Conservation (phyloP, 805 yeast species). For the Pichia deserticola region DNA sequence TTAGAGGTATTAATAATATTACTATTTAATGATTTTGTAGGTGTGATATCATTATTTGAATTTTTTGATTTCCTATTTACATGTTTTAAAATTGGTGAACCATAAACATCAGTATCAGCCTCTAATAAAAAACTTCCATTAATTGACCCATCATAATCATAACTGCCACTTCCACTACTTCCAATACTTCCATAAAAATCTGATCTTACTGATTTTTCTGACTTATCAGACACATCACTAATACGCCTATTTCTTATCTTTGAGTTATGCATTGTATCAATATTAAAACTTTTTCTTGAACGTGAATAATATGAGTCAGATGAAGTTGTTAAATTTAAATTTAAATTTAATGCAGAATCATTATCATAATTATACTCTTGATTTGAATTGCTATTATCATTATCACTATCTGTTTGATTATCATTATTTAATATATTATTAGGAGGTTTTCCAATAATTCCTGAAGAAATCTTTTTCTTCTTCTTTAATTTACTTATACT, state of each 20-base stretch:
- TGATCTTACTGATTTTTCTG: conserved; percentile 8
- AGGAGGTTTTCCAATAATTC: no score
- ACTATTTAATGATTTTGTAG: not conserved
- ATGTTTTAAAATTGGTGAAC: conserved; percentile 14
- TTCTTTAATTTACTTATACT: no score
- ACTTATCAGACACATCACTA: conserved; percentile 22
- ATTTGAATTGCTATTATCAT: not conserved
- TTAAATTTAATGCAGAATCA: not conserved
- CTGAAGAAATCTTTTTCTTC: no score
- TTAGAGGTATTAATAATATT: not conserved
- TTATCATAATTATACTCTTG: not conserved
- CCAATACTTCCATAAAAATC: conserved; percentile 5
- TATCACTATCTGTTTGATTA: not conserved
- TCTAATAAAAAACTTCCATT: conserved; percentile 9
- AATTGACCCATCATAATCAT: not conserved
- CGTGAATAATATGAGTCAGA: conserved; percentile 30
- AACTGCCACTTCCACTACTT: not conserved
- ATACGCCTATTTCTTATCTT: conserved; percentile 12
- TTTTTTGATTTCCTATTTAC: conserved; percentile 5
- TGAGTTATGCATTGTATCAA: not conserved
- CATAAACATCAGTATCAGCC: conserved; percentile 18
- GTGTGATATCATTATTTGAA: not conserved
- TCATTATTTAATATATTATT: no score
- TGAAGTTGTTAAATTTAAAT: conserved; percentile 16
- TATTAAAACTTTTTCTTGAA: conserved; percentile 17